phyloP scores from a whole-genome alignment of 108 stramenopile genomes.

The Cyclotella baltica region DNA sequence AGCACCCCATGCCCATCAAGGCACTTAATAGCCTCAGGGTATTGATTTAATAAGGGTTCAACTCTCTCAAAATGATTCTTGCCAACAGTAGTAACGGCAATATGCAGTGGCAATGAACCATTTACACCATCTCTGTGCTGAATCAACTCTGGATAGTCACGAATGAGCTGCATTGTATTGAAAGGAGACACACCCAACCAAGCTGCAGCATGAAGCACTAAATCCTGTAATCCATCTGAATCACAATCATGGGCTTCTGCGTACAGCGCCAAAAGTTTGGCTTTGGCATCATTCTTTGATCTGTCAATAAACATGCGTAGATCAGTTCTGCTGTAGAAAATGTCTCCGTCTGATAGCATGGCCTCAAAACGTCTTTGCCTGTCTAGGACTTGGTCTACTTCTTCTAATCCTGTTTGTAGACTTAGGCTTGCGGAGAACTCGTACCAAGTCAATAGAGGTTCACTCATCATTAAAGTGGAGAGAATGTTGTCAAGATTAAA shows the following conservation, averaged over 20 bases:
- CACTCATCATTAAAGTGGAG: conserved; percentile 6
- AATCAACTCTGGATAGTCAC: conserved; percentile 32
- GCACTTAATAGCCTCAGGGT: conserved; percentile 14
- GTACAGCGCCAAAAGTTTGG: conserved; percentile 24
- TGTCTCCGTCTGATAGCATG: conserved; percentile 24
- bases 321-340: conserved; percentile 30
- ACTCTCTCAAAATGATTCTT: conserved; percentile 16
- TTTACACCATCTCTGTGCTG: conserved; percentile 15
- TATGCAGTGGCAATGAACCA: conserved; percentile 29
- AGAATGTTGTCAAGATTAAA: neutral
- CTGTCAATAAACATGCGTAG: conserved; percentile 35
- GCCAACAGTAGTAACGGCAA: conserved; percentile 11
- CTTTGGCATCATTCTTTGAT: conserved; percentile 18
- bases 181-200: conserved; percentile 24
- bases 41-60: conserved; percentile 1
- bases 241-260: neutral
- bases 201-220: conserved; percentile 34
- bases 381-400: conserved; percentile 23
- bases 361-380: conserved; percentile 25
- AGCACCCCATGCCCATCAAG: conserved; percentile 26
- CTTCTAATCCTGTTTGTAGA: neutral
- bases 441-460: conserved; percentile 19
- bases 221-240: conserved; percentile 10
- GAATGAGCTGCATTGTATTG: conserved; percentile 22
- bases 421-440: neutral